These are phyloP conservation scores for Pseudogymnoascus sp. DNA, from an alignment of 2,329 filamentous ascomycete genomes.

Conservation along the genomic window DNA sequence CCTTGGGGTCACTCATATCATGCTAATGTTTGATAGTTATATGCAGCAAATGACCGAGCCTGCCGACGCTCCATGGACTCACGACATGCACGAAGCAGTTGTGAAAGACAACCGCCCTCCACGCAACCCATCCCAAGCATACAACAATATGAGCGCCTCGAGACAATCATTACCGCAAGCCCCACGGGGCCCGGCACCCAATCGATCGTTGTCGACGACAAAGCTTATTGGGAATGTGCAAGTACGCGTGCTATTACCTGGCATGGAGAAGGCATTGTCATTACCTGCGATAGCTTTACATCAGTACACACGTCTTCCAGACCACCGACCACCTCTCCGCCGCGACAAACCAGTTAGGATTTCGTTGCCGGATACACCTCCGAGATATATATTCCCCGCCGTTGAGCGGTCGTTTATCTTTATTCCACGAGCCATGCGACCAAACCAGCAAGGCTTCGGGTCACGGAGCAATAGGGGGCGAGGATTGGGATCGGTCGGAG, in stretches of 20 bases:
- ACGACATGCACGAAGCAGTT: constrained; percentile 84
- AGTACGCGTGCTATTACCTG: constrained; percentile 71
- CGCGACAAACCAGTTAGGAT: constrained; percentile 95
- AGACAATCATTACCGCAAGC: constrained; percentile 27
- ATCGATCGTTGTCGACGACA: constrained; percentile 74
- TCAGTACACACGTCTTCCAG: constrained; percentile 87
- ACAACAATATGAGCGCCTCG: constrained; percentile 34
- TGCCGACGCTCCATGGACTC: constrained; percentile 73
- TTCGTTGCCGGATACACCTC: constrained; percentile 70
- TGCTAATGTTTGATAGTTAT: constrained; percentile 31
- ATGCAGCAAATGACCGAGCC: constrained; percentile 47
- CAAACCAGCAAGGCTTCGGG: constrained; percentile 74
- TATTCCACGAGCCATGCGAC: constrained; percentile 86
- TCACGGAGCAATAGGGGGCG: constrained; percentile 63
- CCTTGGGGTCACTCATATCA: constrained; percentile 4
- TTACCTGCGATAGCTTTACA: constrained; percentile 75
- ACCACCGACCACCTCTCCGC: constrained; percentile 86
- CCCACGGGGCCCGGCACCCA: constrained; percentile 57
- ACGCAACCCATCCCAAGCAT: constrained; percentile 20
- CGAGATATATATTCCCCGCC: constrained; percentile 86
- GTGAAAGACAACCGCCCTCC: constrained; percentile 34
- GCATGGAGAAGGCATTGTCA: constrained; percentile 61
- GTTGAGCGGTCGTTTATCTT: constrained; percentile 93
- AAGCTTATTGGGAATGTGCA: constrained; percentile 77
- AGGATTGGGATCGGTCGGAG: constrained; percentile 58